Evolutionary conservation across 768 basidiomycete genomes (phyloP).

Genomic region (Russula brevipes): DNA sequence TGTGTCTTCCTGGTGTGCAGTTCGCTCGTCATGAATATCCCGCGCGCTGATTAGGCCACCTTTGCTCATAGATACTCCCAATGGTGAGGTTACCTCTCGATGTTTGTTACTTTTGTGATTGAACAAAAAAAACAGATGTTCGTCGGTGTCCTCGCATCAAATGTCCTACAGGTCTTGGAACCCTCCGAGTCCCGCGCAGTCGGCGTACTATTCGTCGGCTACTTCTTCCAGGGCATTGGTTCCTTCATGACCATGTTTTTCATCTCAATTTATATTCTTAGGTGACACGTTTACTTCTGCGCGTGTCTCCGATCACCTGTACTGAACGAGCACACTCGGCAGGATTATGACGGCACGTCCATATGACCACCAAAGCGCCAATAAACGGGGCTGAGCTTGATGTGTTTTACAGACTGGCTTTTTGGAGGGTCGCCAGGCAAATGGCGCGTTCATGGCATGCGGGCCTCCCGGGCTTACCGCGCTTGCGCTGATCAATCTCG

Average conservation of each 20-base stretch:
- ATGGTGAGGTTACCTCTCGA: slow-evolving; percentile 24
- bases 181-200: slow-evolving; percentile 36
- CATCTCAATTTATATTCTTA: slow-evolving; percentile 45
- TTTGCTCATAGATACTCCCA: slow-evolving; percentile 33
- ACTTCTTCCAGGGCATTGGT: no score
- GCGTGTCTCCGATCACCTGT: neutral
- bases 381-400: neutral
- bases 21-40: neutral
- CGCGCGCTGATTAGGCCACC: neutral
- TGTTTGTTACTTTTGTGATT: slow-evolving; percentile 2
- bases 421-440: slow-evolving; percentile 44
- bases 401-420: slow-evolving; percentile 39
- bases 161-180: slow-evolving; percentile 38
- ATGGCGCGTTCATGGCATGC: slow-evolving; percentile 44
- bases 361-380: neutral
- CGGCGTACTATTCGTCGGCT: slow-evolving; percentile 39
- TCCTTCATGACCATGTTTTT: slow-evolving; percentile 50
- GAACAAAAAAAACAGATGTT: slow-evolving; percentile 38
- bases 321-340: neutral
- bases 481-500: slow-evolving; percentile 43
- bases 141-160: slow-evolving; percentile 44
- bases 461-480: slow-evolving; percentile 49
- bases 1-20: slow-evolving; percentile 37
- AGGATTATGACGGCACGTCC: slow-evolving; percentile 38
- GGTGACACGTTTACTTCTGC: slow-evolving; percentile 30